These are phyloP conservation scores for Daldinia loculata DNA, from an alignment of 495 filamentous ascomycete species.

Conservation along the genomic window DNA sequence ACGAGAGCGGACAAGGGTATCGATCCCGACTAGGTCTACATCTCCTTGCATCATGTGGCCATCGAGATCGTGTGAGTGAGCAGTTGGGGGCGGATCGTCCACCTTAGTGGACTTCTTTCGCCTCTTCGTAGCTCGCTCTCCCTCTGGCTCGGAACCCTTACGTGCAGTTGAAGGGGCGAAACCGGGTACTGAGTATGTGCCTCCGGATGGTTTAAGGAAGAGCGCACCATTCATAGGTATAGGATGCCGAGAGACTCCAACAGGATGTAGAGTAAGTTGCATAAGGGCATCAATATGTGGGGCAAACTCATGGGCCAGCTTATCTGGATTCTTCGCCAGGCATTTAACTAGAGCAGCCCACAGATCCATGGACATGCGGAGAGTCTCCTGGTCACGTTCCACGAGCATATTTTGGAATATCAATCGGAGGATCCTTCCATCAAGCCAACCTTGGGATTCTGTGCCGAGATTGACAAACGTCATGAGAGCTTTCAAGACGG, in stretches of 20 bases:
- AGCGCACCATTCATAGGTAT: slow-evolving; percentile 87
- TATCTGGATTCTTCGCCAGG: slow-evolving; percentile 64
- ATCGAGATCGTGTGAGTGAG: slow-evolving; percentile 88
- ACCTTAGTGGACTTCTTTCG: slow-evolving; percentile 85
- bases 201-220: slow-evolving; percentile 94
- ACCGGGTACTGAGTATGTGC: slow-evolving; percentile 69
- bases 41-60: slow-evolving; percentile 98
- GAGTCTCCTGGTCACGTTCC: slow-evolving; percentile 79
- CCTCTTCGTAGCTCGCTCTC: slow-evolving; percentile 67
- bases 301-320: slow-evolving; percentile 71
- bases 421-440: slow-evolving; percentile 85
- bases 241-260: slow-evolving; percentile 88
- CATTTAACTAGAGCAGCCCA: slow-evolving; percentile 80
- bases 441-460: slow-evolving; percentile 89
- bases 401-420: slow-evolving; percentile 95
- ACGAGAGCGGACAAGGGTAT: slow-evolving; percentile 86
- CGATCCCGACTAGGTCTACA: slow-evolving; percentile 89
- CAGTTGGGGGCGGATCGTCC: slow-evolving; percentile 67
- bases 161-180: slow-evolving; percentile 57
- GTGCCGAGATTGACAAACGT: slow-evolving; percentile 89
- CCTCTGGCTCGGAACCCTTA: slow-evolving; percentile 68
- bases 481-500: slow-evolving; percentile 89
- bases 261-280: slow-evolving; percentile 82
- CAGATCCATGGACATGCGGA: slow-evolving; percentile 82
- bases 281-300: slow-evolving; percentile 79